phyloP scores from a whole-genome alignment of 2,329 filamentous ascomycete species.

The Leptosphaerulina australis region DNA sequence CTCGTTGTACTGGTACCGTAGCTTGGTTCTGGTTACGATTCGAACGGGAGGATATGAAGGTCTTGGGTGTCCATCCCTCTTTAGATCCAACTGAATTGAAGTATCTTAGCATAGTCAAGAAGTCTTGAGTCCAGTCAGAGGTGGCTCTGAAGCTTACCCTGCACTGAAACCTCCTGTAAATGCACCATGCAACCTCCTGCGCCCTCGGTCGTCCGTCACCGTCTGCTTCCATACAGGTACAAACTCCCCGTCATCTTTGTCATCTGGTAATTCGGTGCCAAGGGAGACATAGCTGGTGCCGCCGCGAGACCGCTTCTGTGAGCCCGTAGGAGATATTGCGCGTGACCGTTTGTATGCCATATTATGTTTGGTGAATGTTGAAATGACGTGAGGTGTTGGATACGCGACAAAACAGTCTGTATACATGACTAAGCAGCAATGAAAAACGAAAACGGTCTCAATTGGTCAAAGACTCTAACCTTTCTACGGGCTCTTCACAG shows the following conservation, averaged over 20 bases:
- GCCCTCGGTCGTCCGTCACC: conserved; percentile 87
- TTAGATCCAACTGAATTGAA: conserved; percentile 99
- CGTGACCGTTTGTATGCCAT: conserved; percentile 47
- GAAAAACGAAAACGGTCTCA: too few relatives aligned
- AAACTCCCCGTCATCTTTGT: conserved; percentile 89
- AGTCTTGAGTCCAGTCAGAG: conserved; percentile 29
- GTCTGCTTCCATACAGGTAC: conserved; percentile 98
- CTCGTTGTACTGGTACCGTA: conserved; percentile 68
- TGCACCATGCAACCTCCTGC: conserved; percentile 90
- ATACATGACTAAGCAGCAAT: conserved; percentile 10
- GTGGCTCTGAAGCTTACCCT: conserved; percentile 66
- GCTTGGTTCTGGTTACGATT: conserved; percentile 74
- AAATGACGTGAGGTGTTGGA: background rate
- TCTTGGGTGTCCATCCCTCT: conserved; percentile 93
- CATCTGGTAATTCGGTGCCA: conserved; percentile 81
- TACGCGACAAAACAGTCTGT: background rate
- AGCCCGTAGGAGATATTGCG: conserved; percentile 32
- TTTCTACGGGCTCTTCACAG: too few relatives aligned
- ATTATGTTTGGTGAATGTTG: background rate
- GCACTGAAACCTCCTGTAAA: conserved; percentile 97
- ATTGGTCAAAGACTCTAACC: too few relatives aligned
- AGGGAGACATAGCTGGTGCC: conserved; percentile 47
- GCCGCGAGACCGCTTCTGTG: conserved; percentile 76
- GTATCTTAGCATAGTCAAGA: conserved; percentile 66
- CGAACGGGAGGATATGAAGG: conserved; percentile 86